Evolutionary conservation across 2,329 filamentous ascomycete genomes (phyloP).

Genomic region (Aspergillus felis): DNA sequence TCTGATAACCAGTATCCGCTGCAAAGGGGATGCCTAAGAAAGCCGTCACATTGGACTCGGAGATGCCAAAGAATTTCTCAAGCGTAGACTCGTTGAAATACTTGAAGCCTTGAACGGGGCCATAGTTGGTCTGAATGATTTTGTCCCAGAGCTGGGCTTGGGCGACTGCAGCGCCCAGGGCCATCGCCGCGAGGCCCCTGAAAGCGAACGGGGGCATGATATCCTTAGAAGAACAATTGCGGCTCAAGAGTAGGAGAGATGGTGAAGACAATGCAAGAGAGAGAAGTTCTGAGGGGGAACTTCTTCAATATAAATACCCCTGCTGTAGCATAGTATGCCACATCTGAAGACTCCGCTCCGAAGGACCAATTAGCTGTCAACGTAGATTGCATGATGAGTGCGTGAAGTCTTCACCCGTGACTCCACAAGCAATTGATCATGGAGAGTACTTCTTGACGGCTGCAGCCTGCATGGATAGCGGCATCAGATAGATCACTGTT

Average conservation of each 20-base stretch:
- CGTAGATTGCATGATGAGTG: not conserved
- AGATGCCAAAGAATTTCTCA: slow-evolving; percentile 15
- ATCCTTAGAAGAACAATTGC: not conserved
- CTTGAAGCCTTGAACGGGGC: slow-evolving; percentile 18
- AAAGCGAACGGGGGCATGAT: not conserved
- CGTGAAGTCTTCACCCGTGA: not conserved
- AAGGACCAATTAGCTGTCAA: not conserved
- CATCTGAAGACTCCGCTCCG: not conserved
- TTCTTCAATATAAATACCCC: not conserved
- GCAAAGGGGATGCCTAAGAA: slow-evolving; percentile 24
- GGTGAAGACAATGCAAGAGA: not conserved
- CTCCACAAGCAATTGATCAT: not conserved
- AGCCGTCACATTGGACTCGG: slow-evolving; percentile 18
- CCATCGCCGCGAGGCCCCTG: slow-evolving; percentile 7
- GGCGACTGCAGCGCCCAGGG: slow-evolving; percentile 5
- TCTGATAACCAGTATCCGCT: slow-evolving; percentile 24
- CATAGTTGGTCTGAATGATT: slow-evolving; percentile 14
- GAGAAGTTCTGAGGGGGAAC: not conserved
- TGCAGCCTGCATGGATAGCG: not conserved
- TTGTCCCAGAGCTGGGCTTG: slow-evolving; percentile 18
- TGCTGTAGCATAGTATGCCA: not conserved
- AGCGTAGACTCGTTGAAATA: slow-evolving; percentile 19
- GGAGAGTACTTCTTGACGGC: not conserved
- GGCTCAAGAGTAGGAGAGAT: not conserved
- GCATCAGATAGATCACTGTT: not conserved